A percentile compares a stretch with the other conserved stretches of the same genome.
Conservation (phyloP, 371 early-diverging fungal species). For the Haplosporangium sp. region DNA sequence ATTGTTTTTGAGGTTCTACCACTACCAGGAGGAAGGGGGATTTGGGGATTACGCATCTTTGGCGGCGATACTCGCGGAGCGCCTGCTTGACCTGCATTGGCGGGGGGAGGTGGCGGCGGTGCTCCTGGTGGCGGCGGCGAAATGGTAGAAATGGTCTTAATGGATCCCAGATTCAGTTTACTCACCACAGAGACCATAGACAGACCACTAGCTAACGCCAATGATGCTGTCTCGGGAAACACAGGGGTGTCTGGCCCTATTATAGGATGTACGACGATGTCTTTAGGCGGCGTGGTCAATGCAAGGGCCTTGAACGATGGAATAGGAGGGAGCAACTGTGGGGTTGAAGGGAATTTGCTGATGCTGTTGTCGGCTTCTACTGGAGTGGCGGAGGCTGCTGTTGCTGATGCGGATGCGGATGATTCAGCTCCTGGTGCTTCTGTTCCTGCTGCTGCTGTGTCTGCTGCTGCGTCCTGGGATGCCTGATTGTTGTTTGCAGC, state of each 20-base stretch:
- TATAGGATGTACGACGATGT: slow-evolving; percentile 8
- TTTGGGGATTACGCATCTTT: slow-evolving; percentile 4
- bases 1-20: slow-evolving; percentile 31
- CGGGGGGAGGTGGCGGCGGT: slow-evolving; percentile 32
- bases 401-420: neutral
- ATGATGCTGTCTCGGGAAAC: slow-evolving; percentile 32
- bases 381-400: neutral
- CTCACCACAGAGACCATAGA: slow-evolving; percentile 22
- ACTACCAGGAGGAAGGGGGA: slow-evolving; percentile 8
- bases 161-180: slow-evolving; percentile 15
- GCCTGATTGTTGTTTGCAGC: neutral
- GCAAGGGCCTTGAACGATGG: slow-evolving; percentile 27
- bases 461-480: neutral
- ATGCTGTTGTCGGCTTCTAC: no score
- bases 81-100: slow-evolving; percentile 3
- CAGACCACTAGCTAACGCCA: slow-evolving; percentile 29
- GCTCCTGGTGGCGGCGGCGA: slow-evolving; percentile 47
- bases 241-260: slow-evolving; percentile 13
- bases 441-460: neutral
- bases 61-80: slow-evolving; percentile 27
- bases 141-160: slow-evolving; percentile 36
- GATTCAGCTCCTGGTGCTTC: neutral
- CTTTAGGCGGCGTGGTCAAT: slow-evolving; percentile 27
- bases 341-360: slow-evolving; percentile 4
- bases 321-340: slow-evolving; percentile 25